Evolutionary conservation across 495 filamentous ascomycete genomes (phyloP), one percentile per base, ranked within the genome.

Genomic region (Trichoderma orchidacearum): DNA sequence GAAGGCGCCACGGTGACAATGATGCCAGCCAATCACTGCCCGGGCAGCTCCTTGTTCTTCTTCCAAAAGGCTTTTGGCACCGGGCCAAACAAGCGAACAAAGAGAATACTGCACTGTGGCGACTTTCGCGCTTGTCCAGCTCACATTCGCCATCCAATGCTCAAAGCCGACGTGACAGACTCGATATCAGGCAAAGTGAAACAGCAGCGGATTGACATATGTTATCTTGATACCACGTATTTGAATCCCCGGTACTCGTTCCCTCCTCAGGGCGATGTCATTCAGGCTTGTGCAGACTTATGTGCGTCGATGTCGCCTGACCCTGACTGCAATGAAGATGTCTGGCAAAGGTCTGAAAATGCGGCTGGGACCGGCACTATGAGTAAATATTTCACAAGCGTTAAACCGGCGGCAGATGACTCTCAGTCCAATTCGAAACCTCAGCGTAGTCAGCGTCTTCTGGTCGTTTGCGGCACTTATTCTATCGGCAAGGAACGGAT

Each of bases 151-250:
- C 94, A 98, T 71, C 86, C 89, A 9, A 74, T 90, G 5, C 74
- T 98, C 4, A 77, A 80, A 36, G 87, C 93, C 0, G 82, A 95
- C 18, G 75, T 83, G 3, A 61, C 85, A 9, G 85, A 93, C 57
- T 64, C 78, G 3, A 70, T 84, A 17, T 82, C 82, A 3, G 85
- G 87, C 5, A 85, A 85, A 66, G 76, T 70, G 2, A 82, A 76
- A 32, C 87, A 91, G 60, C 93, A 97, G 60, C 87, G 82, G 58
- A 85, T 99, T 48, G 94, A 99, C 64, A 79, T 86, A 18, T 96
- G 95, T 68, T 99, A 99, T 64, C 78, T 99, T 12, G 93, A 99
- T 64, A 99, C 93, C 0, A 99, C 93, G 0, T 99, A 99, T 64
- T 76, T 99, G 1, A 93, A 89, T 57, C 93, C 93, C 1, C 91